phyloP scores from a whole-genome alignment of 192 early-diverging fungal genomes.

The Cladochytrium replicatum region DNA sequence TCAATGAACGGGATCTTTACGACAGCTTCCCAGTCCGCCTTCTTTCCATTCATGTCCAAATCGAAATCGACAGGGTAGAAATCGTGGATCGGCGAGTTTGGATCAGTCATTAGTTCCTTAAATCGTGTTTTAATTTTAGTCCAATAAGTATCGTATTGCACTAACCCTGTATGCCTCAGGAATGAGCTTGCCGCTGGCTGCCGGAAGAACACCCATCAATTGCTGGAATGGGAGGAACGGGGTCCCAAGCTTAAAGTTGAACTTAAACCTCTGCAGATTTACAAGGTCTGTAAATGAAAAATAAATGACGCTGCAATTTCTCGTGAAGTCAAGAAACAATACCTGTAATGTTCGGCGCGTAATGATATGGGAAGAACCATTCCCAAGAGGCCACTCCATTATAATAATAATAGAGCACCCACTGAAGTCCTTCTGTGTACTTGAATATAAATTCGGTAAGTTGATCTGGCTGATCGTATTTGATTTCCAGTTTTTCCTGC shows the following conservation, averaged over 20 bases:
- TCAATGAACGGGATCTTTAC: slow-evolving; percentile 94
- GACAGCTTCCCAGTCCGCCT: slow-evolving; percentile 83
- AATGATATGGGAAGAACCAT: slow-evolving; percentile 98
- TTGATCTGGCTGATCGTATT: no score
- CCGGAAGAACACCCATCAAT: slow-evolving; percentile 92
- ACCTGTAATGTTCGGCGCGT: slow-evolving; percentile 61
- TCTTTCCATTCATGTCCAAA: slow-evolving; percentile 91
- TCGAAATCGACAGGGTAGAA: slow-evolving; percentile 91
- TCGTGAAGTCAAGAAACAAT: no score
- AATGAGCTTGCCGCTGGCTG: slow-evolving; percentile 56
- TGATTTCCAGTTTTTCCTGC: no score
- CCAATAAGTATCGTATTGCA: neutral
- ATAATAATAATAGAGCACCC: slow-evolving; percentile 95
- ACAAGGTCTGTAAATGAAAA: slow-evolving; percentile 72
- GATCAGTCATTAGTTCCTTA: slow-evolving; percentile 69
- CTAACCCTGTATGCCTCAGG: slow-evolving; percentile 17
- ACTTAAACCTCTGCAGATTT: slow-evolving; percentile 59
- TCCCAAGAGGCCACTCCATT: slow-evolving; percentile 88
- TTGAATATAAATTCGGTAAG: slow-evolving; percentile 24
- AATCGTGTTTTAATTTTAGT: slow-evolving; percentile 43
- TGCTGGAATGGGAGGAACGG: slow-evolving; percentile 92
- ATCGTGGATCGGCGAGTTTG: slow-evolving; percentile 81
- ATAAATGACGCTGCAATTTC: no score
- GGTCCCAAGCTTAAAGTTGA: slow-evolving; percentile 70
- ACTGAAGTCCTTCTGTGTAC: slow-evolving; percentile 91